Evolutionary conservation across 805 yeast genomes (phyloP), one percentile per base, ranked within the genome.

Genomic region (Candida tallmaniae): DNA sequence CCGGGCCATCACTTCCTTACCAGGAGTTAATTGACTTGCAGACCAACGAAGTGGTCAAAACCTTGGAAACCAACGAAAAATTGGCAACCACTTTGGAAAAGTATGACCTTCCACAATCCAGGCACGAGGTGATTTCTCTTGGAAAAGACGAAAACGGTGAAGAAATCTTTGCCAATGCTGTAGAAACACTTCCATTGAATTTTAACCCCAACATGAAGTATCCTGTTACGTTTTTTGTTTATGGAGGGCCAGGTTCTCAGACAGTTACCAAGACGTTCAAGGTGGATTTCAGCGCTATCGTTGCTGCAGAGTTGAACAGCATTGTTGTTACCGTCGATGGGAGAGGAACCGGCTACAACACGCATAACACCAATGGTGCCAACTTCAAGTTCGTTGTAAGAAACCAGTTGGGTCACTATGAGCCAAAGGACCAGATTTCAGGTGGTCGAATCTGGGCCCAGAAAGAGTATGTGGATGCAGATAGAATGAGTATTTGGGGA

Each of bases 181-280:
- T 77, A 39, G 96, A 89, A 56, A 81, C 86, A 4, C 63, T 80
- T 28, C 97, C 97, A 1, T 71, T 80, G 27, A 62, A 70, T 44
- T 93, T 93, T 53, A 73, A 84, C 48, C 63, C 68, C 9, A 48
- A 60, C 6, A 64, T 69, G 48, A 69, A 80, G 54, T 88, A 90
- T 54, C 97, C 97, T 0, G 78, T 93, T 0, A 67, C 93, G 39
- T 90, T 93, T 54, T 88, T 73, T 53, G 88, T 88, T 4, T 93
- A 93, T 52, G 97, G 96, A 15, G 98, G 98, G 0, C 98, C 98
- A 6, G 93, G 88, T 23, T 83, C 95, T 5, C 97, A 93, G 57
- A 67, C 75, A 35, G 96, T 90, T 5, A 63, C 70, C 27, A 77
- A 83, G 42, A 52, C 63, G 10, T 87, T 78, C 50, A 52, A 73